These are phyloP conservation scores for Ustilago cynodontis DNA, from an alignment of 1,284 basidiomycete species.

Conservation along the genomic window DNA sequence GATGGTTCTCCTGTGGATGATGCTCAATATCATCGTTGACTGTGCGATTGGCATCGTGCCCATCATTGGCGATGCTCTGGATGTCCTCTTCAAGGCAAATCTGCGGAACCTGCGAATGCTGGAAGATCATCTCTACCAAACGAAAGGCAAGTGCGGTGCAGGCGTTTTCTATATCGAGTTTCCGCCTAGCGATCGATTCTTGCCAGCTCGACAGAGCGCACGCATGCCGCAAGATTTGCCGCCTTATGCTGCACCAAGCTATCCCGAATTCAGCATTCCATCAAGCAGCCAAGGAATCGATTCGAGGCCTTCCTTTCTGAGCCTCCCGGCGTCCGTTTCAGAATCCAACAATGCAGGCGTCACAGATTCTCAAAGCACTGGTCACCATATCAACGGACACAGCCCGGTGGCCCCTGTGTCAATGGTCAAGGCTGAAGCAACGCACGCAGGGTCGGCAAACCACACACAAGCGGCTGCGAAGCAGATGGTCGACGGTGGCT, in stretches of 20 bases:
- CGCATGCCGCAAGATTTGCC: slow-evolving; percentile 3
- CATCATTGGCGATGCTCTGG: slow-evolving; percentile 65
- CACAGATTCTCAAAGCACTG: not conserved
- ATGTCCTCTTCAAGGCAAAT: slow-evolving; percentile 68
- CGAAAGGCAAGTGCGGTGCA: slow-evolving; percentile 40
- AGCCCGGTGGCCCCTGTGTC: not conserved
- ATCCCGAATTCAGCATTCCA: not conserved
- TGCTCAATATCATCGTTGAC: slow-evolving; percentile 64
- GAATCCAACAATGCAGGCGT: not conserved
- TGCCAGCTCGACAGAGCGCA: slow-evolving; percentile 5
- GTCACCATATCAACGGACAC: not conserved
- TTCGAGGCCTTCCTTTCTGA: slow-evolving; percentile 19
- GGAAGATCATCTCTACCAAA: slow-evolving; percentile 60
- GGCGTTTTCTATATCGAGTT: slow-evolving; percentile 51
- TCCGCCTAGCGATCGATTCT: slow-evolving; percentile 32
- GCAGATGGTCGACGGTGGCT: not conserved
- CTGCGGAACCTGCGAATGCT: slow-evolving; percentile 61
- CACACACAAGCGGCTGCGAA: not conserved
- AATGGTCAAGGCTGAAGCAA: not conserved
- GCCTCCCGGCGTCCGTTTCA: slow-evolving; percentile 25
- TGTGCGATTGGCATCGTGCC: slow-evolving; percentile 64
- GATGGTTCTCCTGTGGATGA: slow-evolving; percentile 58
- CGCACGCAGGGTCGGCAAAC: not conserved
- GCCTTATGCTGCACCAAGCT: not conserved
- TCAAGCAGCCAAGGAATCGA: not conserved